A percentile compares a stretch with the other conserved stretches of the same genome.
Evolutionary conservation across 371 early-diverging fungal species (phyloP).

Genomic region (Choanephora cucurbitarum): DNA sequence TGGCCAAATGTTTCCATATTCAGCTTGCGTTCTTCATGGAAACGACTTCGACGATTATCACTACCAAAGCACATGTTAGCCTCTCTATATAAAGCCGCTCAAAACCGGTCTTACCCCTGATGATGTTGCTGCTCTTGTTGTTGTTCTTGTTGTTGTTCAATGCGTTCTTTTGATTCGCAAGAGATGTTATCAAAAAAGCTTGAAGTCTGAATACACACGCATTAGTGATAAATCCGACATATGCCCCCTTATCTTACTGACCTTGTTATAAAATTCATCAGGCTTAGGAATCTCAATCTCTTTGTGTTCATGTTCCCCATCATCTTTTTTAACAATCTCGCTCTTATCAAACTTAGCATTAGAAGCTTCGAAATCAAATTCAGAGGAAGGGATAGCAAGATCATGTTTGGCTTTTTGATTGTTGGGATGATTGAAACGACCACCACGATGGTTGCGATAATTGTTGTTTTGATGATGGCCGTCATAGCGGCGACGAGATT

Average conservation of each 20-base stretch:
- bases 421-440: constrained; percentile 12
- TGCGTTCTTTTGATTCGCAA: constrained; percentile 91
- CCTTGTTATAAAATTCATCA: constrained; percentile 60
- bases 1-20: constrained; percentile 97
- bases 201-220: constrained; percentile 58
- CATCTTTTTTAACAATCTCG: constrained; percentile 60
- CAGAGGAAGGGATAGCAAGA: constrained; percentile 77
- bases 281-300: constrained; percentile 54
- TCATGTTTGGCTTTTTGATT: constrained; percentile 44
- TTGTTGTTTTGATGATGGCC: constrained; percentile 32
- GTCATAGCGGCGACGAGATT: constrained; percentile 17
- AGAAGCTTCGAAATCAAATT: constrained; percentile 93
- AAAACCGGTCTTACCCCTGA: constrained; percentile 11
- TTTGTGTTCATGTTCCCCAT: constrained; percentile 44
- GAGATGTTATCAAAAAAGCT: constrained; percentile 98
- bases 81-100: constrained; percentile 6
- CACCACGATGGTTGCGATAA: constrained; percentile 34
- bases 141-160: constrained; percentile 34
- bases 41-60: constrained; percentile 73
- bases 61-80: constrained; percentile 15
- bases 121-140: constrained; percentile 16
- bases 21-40: constrained; percentile 84
- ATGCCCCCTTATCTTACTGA: constrained; percentile 2
- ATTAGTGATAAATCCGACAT: neutral
- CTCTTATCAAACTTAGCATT: constrained; percentile 93